Conservation (phyloP, 148 eudicot genomes). For the Chenopodium album region DNA sequence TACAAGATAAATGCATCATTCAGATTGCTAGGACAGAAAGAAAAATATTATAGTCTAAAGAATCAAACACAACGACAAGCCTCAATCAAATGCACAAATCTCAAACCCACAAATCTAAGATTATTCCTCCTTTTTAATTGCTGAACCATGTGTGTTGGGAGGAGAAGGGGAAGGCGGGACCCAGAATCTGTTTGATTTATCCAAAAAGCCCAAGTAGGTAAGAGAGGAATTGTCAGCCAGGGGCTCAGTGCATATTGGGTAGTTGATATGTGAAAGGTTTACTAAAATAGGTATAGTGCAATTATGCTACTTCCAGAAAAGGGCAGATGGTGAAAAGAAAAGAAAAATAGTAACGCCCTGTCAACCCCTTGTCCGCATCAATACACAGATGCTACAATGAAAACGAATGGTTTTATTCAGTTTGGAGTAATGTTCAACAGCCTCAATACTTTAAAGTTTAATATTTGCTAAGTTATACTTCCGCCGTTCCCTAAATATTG, state of each 20-base stretch:
- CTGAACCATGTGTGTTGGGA: no score
- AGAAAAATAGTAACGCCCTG: neutral
- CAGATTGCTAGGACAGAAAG: neutral
- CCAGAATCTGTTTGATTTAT: no score
- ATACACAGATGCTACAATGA: neutral
- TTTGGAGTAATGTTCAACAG: neutral
- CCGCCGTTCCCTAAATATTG: no score
- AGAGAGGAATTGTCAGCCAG: no score
- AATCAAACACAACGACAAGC: neutral
- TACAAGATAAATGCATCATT: constrained; percentile 8
- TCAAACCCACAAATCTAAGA: neutral
- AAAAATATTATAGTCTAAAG: neutral
- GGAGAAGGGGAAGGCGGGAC: no score
- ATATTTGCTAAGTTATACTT: neutral
- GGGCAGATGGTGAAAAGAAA: neutral
- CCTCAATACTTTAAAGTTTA: neutral
- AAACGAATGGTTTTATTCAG: neutral
- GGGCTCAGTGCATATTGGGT: no score
- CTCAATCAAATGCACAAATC: neutral
- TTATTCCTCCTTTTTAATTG: no score
- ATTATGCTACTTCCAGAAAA: no score
- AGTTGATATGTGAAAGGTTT: no score
- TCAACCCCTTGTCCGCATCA: no score
- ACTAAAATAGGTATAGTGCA: no score
- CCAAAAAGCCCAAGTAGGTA: no score